Evolutionary conservation across 2,329 filamentous ascomycete species (phyloP), one percentile per base, ranked within the genome.

Genomic region (Fusarium nanum): DNA sequence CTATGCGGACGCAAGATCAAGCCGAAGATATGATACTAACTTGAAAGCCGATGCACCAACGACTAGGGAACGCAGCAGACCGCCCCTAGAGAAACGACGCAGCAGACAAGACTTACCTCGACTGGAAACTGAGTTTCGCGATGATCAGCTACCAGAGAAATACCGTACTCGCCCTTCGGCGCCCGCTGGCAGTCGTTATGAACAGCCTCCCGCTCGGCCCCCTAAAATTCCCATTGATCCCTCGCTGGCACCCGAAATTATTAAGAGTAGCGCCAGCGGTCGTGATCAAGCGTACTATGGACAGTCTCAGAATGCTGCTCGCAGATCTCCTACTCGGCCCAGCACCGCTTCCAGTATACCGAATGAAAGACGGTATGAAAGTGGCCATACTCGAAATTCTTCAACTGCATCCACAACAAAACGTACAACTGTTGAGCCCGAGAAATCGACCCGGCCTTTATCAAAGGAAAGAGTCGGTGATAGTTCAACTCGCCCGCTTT

Each of bases 51-150:
- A 67, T 37, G 28, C 58, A 14, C 54, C 60, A 37, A 18, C 58
- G 42, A 56, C 37, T 37, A 67, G 68, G 28, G 74, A 75, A 23
- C 67, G 59, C 40, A 74, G 63, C 56, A 73, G 69, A 18, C 73
- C 74, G 44, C 64, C 60, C 11, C 58, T 76, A 12, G 73, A 75
- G 18, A 77, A 76, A 34, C 75, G 76, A 16, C 76, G 73, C 70
- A 80, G 75, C 68, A 76, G 78, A 53, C 78, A 81, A 47, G 76
- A 85, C 28, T 71, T 87, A 7, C 83, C 84, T 6, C 80, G 78
- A 8, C 77, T 86, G 16, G 81, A 84, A 30, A 86, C 85, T 4
- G 78, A 82, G 2, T 47, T 82, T 8, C 68, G 72, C 37, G 68
- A 76, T 47, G 70, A 73, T 20, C 72, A 64, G 46, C 47, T 69